Evolutionary conservation across 2,329 filamentous ascomycete genomes (phyloP), one percentile per base, ranked within the genome.

Genomic region (Esteya vermicola): DNA sequence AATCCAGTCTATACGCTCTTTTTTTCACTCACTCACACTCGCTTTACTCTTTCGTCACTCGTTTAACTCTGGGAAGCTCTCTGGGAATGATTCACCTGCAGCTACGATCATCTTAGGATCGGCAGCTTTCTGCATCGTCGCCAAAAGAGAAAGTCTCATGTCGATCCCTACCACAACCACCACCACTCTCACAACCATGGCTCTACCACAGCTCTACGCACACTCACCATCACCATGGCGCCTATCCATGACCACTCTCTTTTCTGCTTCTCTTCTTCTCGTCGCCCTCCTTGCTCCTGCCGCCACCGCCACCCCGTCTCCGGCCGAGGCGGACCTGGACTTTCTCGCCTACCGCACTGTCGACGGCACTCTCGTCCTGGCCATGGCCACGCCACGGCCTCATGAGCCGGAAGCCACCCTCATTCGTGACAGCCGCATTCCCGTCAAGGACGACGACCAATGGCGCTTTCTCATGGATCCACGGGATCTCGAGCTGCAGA

Each of bases 401-500:
- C 52, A 21, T 40, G 47, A 33, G 28, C 45, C 28, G 57, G 58
- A 39, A 55, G n/a, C n/a, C n/a, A n/a, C 53, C 9, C 45, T 64
- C 38, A 36, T 60, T 27, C 50, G 60, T 41, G 61, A 63, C 50
- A 52, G 53, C 25, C 54, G 57, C 32, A 48, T 57, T 26, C 57
- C 57, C 25, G 47, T 57, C 42, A 49, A 55, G 42, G 40, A 54
- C 33, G 47, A 56, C 35, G 57, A 57, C 30, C 48, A 51, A 27
- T 64, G 61, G 61, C 50, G 51, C 18, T 57, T 58, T 49, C 47
- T 62, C 45, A 46, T 47, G 9, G 34, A 31, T n/a, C n/a, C n/a
- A n/a, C n/a, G n/a, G n/a, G n/a, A n/a, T n/a, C n/a, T n/a, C n/a
- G 49, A 51, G 27, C 42, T 53, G 40, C 47, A 48, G 26, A 47